phyloP scores from a whole-genome alignment of 2,329 filamentous ascomycete species.

The Chaetomium globosum region DNA sequence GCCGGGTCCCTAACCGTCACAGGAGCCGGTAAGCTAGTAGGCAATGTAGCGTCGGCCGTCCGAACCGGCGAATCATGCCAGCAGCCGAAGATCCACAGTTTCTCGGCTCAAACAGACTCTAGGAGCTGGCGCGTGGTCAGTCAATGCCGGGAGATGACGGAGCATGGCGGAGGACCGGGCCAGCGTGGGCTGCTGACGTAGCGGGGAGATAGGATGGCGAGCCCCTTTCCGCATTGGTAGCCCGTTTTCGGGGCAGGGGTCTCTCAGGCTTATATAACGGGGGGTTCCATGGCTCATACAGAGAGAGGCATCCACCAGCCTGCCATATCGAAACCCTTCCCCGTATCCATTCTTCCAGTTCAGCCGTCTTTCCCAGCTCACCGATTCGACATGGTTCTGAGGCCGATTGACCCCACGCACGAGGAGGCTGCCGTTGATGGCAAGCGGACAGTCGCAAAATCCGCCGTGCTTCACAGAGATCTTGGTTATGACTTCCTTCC shows the following conservation, averaged over 20 bases:
- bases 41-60: slow-evolving; percentile 21
- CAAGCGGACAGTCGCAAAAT: slow-evolving; percentile 29
- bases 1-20: slow-evolving; percentile 20
- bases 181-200: slow-evolving; percentile 11
- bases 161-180: slow-evolving; percentile 6
- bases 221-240: slow-evolving; percentile 22
- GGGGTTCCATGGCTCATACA: slow-evolving; percentile 20
- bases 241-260: slow-evolving; percentile 21
- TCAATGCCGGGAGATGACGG: slow-evolving; percentile 1
- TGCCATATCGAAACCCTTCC: background rate
- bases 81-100: slow-evolving; percentile 33
- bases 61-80: slow-evolving; percentile 36
- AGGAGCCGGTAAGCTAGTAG: slow-evolving; percentile 29
- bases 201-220: slow-evolving; percentile 10
- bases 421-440: slow-evolving; percentile 5
- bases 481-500: slow-evolving; percentile 42
- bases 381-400: slow-evolving; percentile 33
- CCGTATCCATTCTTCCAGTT: background rate
- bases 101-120: slow-evolving; percentile 21
- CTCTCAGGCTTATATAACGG: background rate
- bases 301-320: slow-evolving; percentile 2
- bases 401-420: slow-evolving; percentile 24
- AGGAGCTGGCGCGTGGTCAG: background rate
- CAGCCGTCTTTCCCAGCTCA: background rate
- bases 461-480: slow-evolving; percentile 47